Percentiles rank a stretch among this genome's conserved stretches.
Conservation (phyloP, 1,139 yeast genomes). For the Hansenula sp. region DNA sequence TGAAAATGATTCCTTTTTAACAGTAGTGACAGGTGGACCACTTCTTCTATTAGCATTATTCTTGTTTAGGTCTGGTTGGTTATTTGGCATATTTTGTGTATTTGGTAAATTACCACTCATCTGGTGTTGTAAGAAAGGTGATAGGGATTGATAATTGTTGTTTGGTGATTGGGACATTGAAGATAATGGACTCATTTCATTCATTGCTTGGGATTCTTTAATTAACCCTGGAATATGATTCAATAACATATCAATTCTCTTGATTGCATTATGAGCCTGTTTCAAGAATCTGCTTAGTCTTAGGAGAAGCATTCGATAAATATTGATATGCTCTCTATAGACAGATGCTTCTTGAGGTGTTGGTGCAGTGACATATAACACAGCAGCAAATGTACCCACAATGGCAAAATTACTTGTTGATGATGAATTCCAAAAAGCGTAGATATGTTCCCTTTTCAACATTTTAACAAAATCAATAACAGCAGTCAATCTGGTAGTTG, state of each 20-base stretch:
- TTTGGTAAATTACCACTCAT: slow-evolving; percentile 9
- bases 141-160: slow-evolving; percentile 4
- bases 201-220: slow-evolving; percentile 27
- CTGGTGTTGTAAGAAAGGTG: slow-evolving; percentile 3
- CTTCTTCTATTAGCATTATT: slow-evolving; percentile 1
- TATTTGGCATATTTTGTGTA: slow-evolving; percentile 15
- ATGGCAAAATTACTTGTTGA: slow-evolving; percentile 73
- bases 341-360: slow-evolving; percentile 56
- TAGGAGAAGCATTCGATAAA: slow-evolving; percentile 71
- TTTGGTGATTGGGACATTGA: slow-evolving; percentile 2
- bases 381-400: slow-evolving; percentile 83
- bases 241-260: slow-evolving; percentile 59
- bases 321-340: slow-evolving; percentile 64
- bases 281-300: slow-evolving; percentile 71
- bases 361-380: slow-evolving; percentile 60
- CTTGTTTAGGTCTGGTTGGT: slow-evolving; percentile 7
- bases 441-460: slow-evolving; percentile 75
- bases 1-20: not conserved
- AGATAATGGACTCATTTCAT: slow-evolving; percentile 1
- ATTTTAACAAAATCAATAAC: slow-evolving; percentile 76
- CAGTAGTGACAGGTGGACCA: slow-evolving; percentile 4
- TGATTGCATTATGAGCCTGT: slow-evolving; percentile 67
- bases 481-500: slow-evolving; percentile 72
- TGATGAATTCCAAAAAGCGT: slow-evolving; percentile 85
- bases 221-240: slow-evolving; percentile 65